Percentiles rank a stretch among this genome's conserved stretches.
These are phyloP conservation scores for Apiotrichum porosum DNA, from an alignment of 1,284 basidiomycete genomes.

Conservation along the genomic window DNA sequence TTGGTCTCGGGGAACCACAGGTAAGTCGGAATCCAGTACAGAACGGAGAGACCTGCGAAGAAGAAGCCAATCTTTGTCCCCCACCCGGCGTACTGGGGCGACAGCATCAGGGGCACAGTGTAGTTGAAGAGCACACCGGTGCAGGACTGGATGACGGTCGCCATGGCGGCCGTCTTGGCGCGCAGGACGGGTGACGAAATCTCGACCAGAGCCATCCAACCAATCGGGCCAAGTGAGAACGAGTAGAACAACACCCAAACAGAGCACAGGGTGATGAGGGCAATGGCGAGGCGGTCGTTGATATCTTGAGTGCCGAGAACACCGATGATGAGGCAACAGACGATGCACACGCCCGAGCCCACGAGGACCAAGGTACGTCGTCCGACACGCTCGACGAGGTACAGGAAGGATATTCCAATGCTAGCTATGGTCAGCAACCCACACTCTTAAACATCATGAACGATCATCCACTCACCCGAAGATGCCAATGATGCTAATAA, in stretches of 20 bases:
- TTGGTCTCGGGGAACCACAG: constrained; percentile 17
- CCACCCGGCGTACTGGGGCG: background rate
- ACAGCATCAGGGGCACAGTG: background rate
- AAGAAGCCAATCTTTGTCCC: constrained; percentile 6
- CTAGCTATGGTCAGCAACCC: no score
- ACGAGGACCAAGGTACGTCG: constrained; percentile 41
- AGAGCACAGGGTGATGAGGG: constrained; percentile 10
- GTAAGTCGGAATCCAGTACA: constrained; percentile 11
- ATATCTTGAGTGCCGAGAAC: constrained; percentile 27
- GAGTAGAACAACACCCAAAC: constrained; percentile 26
- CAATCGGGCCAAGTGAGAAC: constrained; percentile 20
- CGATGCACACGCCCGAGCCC: constrained; percentile 21
- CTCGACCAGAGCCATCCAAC: constrained; percentile 17
- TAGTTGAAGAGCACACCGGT: constrained; percentile 12
- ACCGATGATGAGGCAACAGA: constrained; percentile 39
- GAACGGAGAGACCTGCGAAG: constrained; percentile 5
- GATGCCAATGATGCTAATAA: constrained; percentile 30
- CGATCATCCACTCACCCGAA: no score
- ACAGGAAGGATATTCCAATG: constrained; percentile 38
- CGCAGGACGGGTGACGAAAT: constrained; percentile 12
- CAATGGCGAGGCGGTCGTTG: constrained; percentile 1
- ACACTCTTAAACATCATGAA: no score
- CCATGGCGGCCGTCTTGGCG: constrained; percentile 17
- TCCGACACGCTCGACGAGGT: constrained; percentile 40
- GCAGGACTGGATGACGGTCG: constrained; percentile 3